Conservation (phyloP, 73 alveolate genomes). For the Urostyla sp. region DNA sequence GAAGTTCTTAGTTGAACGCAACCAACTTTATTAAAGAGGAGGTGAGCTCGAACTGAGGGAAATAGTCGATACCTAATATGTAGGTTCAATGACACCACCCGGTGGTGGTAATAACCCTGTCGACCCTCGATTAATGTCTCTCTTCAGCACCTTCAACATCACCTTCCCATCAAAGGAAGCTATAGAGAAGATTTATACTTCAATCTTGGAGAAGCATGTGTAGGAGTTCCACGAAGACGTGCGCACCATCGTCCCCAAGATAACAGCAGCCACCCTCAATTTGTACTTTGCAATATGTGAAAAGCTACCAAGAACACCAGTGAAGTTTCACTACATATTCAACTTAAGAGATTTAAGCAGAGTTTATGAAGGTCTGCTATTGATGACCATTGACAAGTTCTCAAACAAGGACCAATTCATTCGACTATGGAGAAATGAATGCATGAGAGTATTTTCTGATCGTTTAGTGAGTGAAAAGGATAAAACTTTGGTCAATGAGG, state of each 20-base stretch:
- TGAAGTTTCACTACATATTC: constrained; percentile 99
- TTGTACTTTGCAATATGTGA: constrained; percentile 86
- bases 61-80: constrained; percentile 96
- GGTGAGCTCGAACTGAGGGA: constrained; percentile 95
- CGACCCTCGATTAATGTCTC: constrained; percentile 98
- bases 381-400: constrained; percentile 93
- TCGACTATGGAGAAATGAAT: constrained; percentile 99
- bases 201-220: constrained; percentile 91
- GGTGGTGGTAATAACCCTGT: constrained; percentile 99
- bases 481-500: constrained; percentile 63
- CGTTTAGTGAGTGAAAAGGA: constrained; percentile 82
- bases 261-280: constrained; percentile 77
- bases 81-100: constrained; percentile 99
- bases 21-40: constrained; percentile 91
- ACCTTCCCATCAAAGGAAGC: constrained; percentile 92
- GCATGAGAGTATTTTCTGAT: constrained; percentile 96
- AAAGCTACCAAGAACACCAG: constrained; percentile 97
- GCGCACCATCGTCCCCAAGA: constrained; percentile 65
- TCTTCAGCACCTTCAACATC: constrained; percentile 89
- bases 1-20: constrained; percentile 96
- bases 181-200: constrained; percentile 91
- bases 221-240: constrained; percentile 93
- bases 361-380: constrained; percentile 97
- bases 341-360: constrained; percentile 97
- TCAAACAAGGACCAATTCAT: constrained; percentile 88